Evolutionary conservation across 2,329 filamentous ascomycete species (phyloP), one percentile per base, ranked within the genome.

Genomic region (Cladophialophora carrionii): DNA sequence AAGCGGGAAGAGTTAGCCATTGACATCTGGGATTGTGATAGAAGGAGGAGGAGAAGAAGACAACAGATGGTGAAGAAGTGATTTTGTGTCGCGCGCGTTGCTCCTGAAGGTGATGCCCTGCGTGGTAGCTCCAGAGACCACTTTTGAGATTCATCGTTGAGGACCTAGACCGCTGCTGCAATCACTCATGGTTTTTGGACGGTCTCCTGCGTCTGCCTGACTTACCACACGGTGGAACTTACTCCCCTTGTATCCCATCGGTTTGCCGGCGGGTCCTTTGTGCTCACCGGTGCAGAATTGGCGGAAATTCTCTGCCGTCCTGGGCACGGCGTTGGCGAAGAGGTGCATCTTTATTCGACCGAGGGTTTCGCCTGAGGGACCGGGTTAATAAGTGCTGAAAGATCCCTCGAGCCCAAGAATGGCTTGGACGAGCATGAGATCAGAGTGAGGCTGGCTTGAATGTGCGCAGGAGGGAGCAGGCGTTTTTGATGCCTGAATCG

Each of bases 251-350:
- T 97, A 99, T 68, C 95, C 95, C 75, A 96, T 90, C 0, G 93
- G 90, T 68, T 88, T 84, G 37, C 92, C 91, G 9, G 87, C 84
- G 57, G 85, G 78, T 74, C 90, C 90, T 80, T 92, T 96, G 71
- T 85, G 88, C 82, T 98, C 94, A 72, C 95, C 95, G 0, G 94
- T 98, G 80, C 93, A 97, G 80, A 96, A 96, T 75, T 96, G 92
- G 54, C 93, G 90, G 77, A 99, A 98, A 82, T 98, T 98, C 78
- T 98, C 95, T 32, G 92, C 91, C 8, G 95, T 98, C 73, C 88
- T 89, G 69, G 93, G 92, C 0, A 92, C 90, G 24, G 90, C 83
- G 78, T 96, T 85, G 67, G 88, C 87, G 82, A 95, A 97, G 67
- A 99, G 87, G 79, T 97, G 91, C 77, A 96, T 92, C 71, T 90